Conservation (phyloP, 73 alveolate species). For the Stentor coeruleus region DNA sequence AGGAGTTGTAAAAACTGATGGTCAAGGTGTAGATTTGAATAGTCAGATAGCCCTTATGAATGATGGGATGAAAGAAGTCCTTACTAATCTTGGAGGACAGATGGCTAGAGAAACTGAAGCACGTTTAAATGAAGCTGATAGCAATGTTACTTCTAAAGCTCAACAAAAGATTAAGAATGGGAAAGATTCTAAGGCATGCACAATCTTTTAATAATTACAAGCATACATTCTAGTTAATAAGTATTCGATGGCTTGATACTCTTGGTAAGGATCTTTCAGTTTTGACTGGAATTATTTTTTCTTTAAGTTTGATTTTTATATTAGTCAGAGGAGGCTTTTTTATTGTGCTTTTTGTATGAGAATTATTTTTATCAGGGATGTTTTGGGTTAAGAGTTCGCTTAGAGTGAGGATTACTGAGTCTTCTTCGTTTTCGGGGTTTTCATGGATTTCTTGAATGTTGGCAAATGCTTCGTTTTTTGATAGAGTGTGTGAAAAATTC, state of each 20-base stretch:
- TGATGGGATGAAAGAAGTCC: neutral
- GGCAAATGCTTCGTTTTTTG: too few species aligned
- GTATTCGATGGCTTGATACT: too few species aligned
- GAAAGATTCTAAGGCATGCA: constrained; percentile 21
- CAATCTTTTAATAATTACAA: neutral
- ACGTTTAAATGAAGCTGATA: neutral
- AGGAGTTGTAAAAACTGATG: neutral
- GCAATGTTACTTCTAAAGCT: neutral
- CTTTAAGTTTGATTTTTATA: neutral
- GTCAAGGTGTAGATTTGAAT: neutral
- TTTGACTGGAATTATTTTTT: neutral
- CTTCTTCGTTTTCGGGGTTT: neutral
- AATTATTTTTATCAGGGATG: neutral
- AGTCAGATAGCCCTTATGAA: neutral
- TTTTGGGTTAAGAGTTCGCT: neutral
- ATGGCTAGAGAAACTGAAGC: constrained; percentile 2
- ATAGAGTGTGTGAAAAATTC: too few species aligned
- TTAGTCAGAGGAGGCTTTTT: neutral
- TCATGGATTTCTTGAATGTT: neutral
- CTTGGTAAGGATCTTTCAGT: too few species aligned
- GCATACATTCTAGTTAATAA: too few species aligned
- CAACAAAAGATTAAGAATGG: constrained; percentile 6
- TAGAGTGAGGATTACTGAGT: neutral
- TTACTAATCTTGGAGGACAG: constrained; percentile 6
- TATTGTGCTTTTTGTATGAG: too few species aligned